Conservation (phyloP, 2,329 filamentous ascomycete genomes). For the Alternaria consortialis region DNA sequence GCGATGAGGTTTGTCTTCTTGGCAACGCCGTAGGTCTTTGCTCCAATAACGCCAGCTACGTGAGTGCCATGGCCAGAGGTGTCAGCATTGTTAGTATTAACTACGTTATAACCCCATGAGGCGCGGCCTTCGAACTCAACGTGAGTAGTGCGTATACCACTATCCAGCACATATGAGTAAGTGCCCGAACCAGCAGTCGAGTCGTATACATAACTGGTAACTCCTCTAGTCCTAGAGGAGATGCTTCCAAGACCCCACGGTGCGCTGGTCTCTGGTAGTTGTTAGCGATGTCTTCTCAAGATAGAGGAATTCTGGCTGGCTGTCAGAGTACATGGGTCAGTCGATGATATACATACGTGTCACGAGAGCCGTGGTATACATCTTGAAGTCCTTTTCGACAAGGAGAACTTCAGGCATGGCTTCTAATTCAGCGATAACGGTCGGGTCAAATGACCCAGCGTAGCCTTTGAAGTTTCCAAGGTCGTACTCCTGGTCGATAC, state of each 20-base stretch:
- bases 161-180: constrained; percentile 67
- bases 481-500: constrained; percentile 36
- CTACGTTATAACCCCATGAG: constrained; percentile 40
- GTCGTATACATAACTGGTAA: constrained; percentile 39
- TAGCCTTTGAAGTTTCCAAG: constrained; percentile 46
- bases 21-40: constrained; percentile 43
- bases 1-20: constrained; percentile 46
- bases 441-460: constrained; percentile 39
- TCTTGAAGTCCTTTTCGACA: constrained; percentile 39
- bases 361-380: constrained; percentile 31
- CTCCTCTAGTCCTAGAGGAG: constrained; percentile 30
- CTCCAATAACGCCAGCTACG: constrained; percentile 42
- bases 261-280: constrained; percentile 20
- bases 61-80: constrained; percentile 46
- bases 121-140: constrained; percentile 44
- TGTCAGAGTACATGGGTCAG: background rate
- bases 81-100: constrained; percentile 32
- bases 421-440: constrained; percentile 41
- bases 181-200: constrained; percentile 29
- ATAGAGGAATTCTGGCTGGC: background rate
- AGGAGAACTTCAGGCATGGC: constrained; percentile 35
- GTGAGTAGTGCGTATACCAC: constrained; percentile 67
- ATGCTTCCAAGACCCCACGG: constrained; percentile 45
- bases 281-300: constrained; percentile 7
- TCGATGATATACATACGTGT: constrained; percentile 26